A percentile compares a stretch with the other conserved stretches of the same genome.
phyloP scores from a whole-genome alignment of 441 rosid genomes.

The Erodium texanum region DNA sequence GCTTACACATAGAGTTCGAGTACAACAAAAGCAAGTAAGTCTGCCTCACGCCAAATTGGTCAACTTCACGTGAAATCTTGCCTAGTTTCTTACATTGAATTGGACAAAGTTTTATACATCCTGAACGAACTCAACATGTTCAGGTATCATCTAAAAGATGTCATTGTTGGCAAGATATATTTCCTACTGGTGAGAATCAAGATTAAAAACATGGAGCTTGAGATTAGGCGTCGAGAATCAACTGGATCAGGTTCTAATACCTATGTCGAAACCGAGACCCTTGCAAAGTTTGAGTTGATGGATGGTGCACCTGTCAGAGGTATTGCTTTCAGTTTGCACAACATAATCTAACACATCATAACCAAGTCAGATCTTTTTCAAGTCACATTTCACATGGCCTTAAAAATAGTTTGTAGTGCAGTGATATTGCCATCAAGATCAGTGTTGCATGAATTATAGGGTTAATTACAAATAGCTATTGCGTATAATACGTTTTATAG shows the following conservation, averaged over 20 bases:
- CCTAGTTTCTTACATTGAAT: too few relatives aligned
- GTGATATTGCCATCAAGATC: too few relatives aligned
- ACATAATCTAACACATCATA: neutral
- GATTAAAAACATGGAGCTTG: too few relatives aligned
- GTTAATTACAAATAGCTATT: too few relatives aligned
- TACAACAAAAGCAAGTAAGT: slow-evolving; percentile 99
- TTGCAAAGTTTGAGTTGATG: slow-evolving; percentile 94
- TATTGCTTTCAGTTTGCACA: slow-evolving; percentile 17
- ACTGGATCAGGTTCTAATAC: slow-evolving; percentile 93
- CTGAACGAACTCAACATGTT: neutral
- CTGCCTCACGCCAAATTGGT: slow-evolving; percentile 11
- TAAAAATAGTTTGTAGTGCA: too few relatives aligned
- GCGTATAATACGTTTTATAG: too few relatives aligned
- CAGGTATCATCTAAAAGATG: slow-evolving; percentile 27
- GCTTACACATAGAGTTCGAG: slow-evolving; percentile 98
- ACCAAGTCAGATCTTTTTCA: neutral
- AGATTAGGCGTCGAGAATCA: too few relatives aligned
- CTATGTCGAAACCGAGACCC: slow-evolving; percentile 92
- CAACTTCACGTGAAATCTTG: neutral
- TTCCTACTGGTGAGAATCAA: too few relatives aligned
- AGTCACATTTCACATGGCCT: too few relatives aligned
- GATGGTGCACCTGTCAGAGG: slow-evolving; percentile 99
- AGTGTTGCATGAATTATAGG: too few relatives aligned
- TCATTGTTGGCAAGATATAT: slow-evolving; percentile 25
- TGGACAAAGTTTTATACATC: neutral